Conservation (phyloP, 768 basidiomycete genomes). For the Collybiopsis luxurians region DNA sequence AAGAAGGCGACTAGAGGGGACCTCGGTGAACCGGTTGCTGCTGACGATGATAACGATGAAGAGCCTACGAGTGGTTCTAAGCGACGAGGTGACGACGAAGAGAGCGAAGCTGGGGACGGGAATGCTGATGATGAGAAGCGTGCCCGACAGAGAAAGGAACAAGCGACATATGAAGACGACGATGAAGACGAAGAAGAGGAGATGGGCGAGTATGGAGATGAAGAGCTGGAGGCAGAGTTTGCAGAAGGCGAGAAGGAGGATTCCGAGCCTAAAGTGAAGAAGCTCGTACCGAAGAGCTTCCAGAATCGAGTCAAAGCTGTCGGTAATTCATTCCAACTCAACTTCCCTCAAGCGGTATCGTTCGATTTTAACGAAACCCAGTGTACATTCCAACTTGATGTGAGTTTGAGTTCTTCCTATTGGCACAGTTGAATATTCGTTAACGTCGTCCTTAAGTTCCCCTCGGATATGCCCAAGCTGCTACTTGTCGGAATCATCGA, state of each 20-base stretch:
- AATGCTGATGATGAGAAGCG: conserved; percentile 82
- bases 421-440: background rate
- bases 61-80: conserved; percentile 32
- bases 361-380: conserved; percentile 66
- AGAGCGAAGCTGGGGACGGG: conserved; percentile 76
- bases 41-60: conserved; percentile 47
- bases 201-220: conserved; percentile 46
- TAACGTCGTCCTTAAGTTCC: conserved; percentile 55
- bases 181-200: conserved; percentile 56
- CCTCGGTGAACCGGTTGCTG: conserved; percentile 51
- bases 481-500: conserved; percentile 93
- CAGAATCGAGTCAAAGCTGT: conserved; percentile 41
- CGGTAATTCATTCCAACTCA: conserved; percentile 50
- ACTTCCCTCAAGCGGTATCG: conserved; percentile 63
- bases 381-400: conserved; percentile 84
- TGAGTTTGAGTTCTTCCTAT: conserved; percentile 31
- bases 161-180: conserved; percentile 74
- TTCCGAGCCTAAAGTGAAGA: conserved; percentile 22
- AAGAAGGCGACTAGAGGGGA: conserved; percentile 42
- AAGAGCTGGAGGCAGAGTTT: conserved; percentile 60
- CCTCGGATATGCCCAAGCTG: conserved; percentile 85
- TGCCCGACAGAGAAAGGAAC: conserved; percentile 66
- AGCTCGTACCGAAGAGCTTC: conserved; percentile 27
- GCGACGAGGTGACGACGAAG: conserved; percentile 55
- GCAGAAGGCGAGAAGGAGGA: conserved; percentile 44